Evolutionary conservation across 495 filamentous ascomycete species (phyloP).

Genomic region (Daldinia decipiens): DNA sequence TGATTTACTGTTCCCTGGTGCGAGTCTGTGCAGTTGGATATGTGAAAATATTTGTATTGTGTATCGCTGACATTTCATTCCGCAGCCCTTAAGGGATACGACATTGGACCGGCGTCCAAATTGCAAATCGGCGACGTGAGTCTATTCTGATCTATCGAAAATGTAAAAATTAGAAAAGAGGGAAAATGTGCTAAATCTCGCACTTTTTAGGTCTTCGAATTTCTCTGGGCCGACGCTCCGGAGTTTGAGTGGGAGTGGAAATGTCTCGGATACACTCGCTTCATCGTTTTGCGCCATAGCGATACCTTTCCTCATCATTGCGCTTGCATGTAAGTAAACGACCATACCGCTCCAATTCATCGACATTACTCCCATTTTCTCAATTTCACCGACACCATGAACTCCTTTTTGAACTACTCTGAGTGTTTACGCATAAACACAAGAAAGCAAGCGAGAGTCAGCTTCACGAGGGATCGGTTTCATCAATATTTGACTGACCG

Average conservation of each 20-base stretch:
- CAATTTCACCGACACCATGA: background rate
- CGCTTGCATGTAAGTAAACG: conserved; percentile 49
- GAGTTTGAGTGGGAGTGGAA: conserved; percentile 52
- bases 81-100: conserved; percentile 49
- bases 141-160: conserved; percentile 3
- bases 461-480: conserved; percentile 24
- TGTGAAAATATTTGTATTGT: conserved; percentile 1
- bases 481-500: conserved; percentile 37
- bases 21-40: background rate
- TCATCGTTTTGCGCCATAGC: conserved; percentile 50
- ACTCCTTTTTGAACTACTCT: conserved; percentile 21
- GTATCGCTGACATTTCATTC: conserved; percentile 25
- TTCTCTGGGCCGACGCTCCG: conserved; percentile 49
- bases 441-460: conserved; percentile 15
- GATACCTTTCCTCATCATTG: conserved; percentile 49
- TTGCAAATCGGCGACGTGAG: conserved; percentile 51
- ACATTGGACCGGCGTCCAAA: conserved; percentile 48
- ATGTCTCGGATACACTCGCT: conserved; percentile 49
- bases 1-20: conserved; percentile 8
- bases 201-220: conserved; percentile 47
- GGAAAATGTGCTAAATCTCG: conserved; percentile 19
- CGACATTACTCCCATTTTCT: background rate
- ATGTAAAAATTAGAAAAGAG: background rate
- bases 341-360: background rate
- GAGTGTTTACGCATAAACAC: conserved; percentile 16